phyloP scores from a whole-genome alignment of 495 filamentous ascomycete species.

The Delitschia confertaspora region DNA sequence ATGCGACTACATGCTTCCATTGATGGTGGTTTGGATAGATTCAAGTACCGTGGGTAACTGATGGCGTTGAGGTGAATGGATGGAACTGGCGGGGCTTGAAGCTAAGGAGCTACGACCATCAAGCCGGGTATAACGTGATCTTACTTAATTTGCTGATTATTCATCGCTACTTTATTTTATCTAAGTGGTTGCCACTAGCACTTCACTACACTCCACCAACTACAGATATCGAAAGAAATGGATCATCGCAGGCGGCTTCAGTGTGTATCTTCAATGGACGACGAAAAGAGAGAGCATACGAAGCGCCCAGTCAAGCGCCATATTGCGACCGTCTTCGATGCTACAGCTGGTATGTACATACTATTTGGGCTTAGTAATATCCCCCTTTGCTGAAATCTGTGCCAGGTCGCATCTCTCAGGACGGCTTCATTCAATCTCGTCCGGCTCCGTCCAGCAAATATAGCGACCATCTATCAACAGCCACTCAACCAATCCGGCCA shows the following conservation, averaged over 20 bases:
- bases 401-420: conserved; percentile 15
- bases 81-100: background rate
- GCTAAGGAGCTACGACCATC: conserved; percentile 13
- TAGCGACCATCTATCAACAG: conserved; percentile 46
- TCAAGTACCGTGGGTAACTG: background rate
- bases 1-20: conserved; percentile 38
- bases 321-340: conserved; percentile 68
- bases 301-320: conserved; percentile 19
- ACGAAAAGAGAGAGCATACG: background rate
- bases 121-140: too few species aligned
- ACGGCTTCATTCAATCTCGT: conserved; percentile 12
- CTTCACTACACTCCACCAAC: too few species aligned
- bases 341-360: conserved; percentile 55
- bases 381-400: background rate
- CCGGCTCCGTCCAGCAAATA: conserved; percentile 29
- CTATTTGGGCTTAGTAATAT: background rate
- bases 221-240: too few species aligned
- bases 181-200: too few species aligned
- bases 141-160: too few species aligned
- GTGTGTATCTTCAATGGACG: background rate
- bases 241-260: too few species aligned
- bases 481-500: conserved; percentile 48
- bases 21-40: background rate
- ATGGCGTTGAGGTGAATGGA: background rate
- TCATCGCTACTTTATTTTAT: too few species aligned